A percentile compares a stretch with the other conserved stretches of the same genome.
Evolutionary conservation across 169 alveolate genomes (phyloP).

Genomic region (Plasmodium falciparum): DNA sequence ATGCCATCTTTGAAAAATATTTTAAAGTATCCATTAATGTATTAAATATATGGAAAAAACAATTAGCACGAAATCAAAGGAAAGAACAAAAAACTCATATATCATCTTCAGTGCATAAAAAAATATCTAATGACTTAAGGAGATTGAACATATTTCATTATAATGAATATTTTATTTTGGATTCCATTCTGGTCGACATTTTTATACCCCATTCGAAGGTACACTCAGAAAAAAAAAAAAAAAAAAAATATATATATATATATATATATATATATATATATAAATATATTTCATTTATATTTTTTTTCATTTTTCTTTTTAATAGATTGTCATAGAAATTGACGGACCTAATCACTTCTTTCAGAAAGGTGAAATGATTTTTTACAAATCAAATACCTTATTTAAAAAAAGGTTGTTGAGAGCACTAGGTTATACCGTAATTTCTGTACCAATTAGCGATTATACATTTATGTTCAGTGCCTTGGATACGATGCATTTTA

Average conservation of each 20-base stretch:
- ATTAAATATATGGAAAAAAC: constrained; percentile 74
- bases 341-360: constrained; percentile 70
- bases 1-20: constrained; percentile 65
- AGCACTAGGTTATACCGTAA: constrained; percentile 41
- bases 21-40: constrained; percentile 31
- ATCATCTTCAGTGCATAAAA: constrained; percentile 68
- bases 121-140: constrained; percentile 49
- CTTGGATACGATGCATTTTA: constrained; percentile 22
- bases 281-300: not conserved
- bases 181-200: constrained; percentile 52
- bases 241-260: not conserved
- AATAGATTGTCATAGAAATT: constrained; percentile 42
- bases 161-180: constrained; percentile 51
- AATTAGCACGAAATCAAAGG: constrained; percentile 68
- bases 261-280: not conserved
- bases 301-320: not conserved
- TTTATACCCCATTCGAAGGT: constrained; percentile 48
- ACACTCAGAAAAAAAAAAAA: no score
- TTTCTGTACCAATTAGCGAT: constrained; percentile 47
- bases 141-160: constrained; percentile 33
- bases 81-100: constrained; percentile 54
- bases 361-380: constrained; percentile 35
- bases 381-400: constrained; percentile 46
- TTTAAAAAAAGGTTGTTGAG: constrained; percentile 63
- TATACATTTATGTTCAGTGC: constrained; percentile 68